Conservation (phyloP, 352 stramenopile species). For the Phytopythium sindhum region DNA sequence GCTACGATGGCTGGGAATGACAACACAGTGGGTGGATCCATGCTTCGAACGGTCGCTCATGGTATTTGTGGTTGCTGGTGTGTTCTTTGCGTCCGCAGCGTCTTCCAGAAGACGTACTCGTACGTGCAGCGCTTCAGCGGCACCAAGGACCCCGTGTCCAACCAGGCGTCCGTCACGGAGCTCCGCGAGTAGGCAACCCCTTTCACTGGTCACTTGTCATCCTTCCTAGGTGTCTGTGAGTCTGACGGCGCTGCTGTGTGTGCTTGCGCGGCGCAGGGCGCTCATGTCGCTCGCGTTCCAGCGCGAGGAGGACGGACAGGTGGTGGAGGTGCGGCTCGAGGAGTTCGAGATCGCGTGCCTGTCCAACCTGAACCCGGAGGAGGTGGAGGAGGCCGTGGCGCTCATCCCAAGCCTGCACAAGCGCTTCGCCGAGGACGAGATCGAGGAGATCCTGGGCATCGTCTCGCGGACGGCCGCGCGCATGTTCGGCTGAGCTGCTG, state of each 20-base stretch:
- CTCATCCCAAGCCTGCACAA: conserved; percentile 88
- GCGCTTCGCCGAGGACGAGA: conserved; percentile 86
- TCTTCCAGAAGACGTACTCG: conserved; percentile 91
- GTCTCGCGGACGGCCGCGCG: conserved; percentile 83
- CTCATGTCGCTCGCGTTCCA: conserved; percentile 85
- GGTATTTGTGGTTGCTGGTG: background rate
- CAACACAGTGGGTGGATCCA: too few species aligned
- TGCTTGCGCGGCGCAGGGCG: conserved; percentile 31
- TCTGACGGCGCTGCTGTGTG: background rate
- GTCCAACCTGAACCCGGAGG: conserved; percentile 88
- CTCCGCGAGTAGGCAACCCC: conserved; percentile 67
- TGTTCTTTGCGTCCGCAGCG: conserved; percentile 24
- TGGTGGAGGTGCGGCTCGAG: conserved; percentile 77
- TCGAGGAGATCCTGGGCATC: conserved; percentile 88
- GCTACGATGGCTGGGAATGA: too few species aligned
- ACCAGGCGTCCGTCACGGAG: conserved; percentile 88
- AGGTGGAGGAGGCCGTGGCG: conserved; percentile 85
- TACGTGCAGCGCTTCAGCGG: conserved; percentile 90
- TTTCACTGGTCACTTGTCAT: background rate
- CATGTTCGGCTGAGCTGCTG: conserved; percentile 66
- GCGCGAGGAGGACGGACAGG: conserved; percentile 67
- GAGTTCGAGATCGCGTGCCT: conserved; percentile 90
- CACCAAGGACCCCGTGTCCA: conserved; percentile 89
- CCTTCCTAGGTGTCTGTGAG: background rate
- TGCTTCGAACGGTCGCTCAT: background rate